Evolutionary conservation across 1,139 yeast genomes (phyloP).

Genomic region (Hansenula sp.): DNA sequence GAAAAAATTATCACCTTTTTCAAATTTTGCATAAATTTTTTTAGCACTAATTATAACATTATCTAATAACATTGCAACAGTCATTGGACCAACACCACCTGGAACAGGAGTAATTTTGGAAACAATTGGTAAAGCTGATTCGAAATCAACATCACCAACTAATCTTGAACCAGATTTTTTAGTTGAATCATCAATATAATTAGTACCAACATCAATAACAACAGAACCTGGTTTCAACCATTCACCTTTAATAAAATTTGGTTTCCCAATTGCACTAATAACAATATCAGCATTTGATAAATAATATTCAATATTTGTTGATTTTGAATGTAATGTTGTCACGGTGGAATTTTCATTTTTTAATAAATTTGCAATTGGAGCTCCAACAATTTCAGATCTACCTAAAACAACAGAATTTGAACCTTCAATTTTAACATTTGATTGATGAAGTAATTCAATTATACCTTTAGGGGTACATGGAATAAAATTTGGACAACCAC

Average conservation of each 20-base stretch:
- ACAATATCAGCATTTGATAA: conserved; percentile 81
- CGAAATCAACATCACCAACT: conserved; percentile 93
- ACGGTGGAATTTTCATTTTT: conserved; percentile 87
- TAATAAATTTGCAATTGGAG: conserved; percentile 83
- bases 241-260: conserved; percentile 79
- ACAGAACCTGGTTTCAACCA: conserved; percentile 85
- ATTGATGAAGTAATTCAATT: conserved; percentile 64
- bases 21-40: conserved; percentile 26
- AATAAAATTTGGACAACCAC: conserved; percentile 78
- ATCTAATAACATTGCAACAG: conserved; percentile 91
- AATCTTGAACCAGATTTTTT: conserved; percentile 80
- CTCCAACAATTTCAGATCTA: conserved; percentile 94
- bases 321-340: conserved; percentile 56
- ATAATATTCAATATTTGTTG: conserved; percentile 56
- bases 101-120: conserved; percentile 92
- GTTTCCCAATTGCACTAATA: conserved; percentile 86
- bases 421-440: conserved; percentile 65
- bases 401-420: conserved; percentile 92
- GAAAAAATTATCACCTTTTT: conserved; percentile 26
- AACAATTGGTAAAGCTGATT: conserved; percentile 60
- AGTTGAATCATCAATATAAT: conserved; percentile 71
- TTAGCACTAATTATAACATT: conserved; percentile 85
- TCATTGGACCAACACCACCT: conserved; percentile 99
- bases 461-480: conserved; percentile 98
- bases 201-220: conserved; percentile 95